phyloP scores from a whole-genome alignment of 306 rosid species.

The Casuarina cunninghamiana region DNA sequence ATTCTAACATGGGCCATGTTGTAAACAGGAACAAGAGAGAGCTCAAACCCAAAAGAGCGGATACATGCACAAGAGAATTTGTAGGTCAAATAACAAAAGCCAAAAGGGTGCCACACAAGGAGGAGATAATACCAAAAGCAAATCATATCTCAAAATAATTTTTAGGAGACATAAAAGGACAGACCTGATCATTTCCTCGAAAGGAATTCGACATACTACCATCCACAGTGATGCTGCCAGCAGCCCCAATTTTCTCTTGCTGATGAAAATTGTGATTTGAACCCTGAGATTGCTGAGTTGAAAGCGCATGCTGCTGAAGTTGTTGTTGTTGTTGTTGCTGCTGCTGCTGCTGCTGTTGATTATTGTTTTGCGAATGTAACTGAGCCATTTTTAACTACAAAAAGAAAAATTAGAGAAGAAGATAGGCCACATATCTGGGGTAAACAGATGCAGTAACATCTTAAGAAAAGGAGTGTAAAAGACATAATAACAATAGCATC shows the following conservation, averaged over 20 bases:
- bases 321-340: constrained; percentile 58
- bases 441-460: not conserved
- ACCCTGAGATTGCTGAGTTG: constrained; percentile 77
- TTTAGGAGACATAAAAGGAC: constrained; percentile 32
- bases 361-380: constrained; percentile 52
- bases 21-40: not conserved
- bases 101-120: not conserved
- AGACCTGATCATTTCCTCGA: constrained; percentile 98
- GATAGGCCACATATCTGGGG: constrained; percentile 17
- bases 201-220: constrained; percentile 93
- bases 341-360: constrained; percentile 60
- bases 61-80: not conserved
- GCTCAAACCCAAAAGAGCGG: not conserved
- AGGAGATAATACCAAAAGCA: constrained; percentile 4
- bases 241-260: constrained; percentile 87
- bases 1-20: not conserved
- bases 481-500: constrained; percentile 13
- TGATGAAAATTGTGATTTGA: constrained; percentile 81
- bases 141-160: constrained; percentile 8
- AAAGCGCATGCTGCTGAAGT: constrained; percentile 85
- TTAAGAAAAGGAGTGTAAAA: not conserved
- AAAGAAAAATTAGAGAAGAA: constrained; percentile 31
- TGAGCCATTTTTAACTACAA: constrained; percentile 87
- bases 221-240: constrained; percentile 76
- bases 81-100: not conserved